Evolutionary conservation across 2,329 filamentous ascomycete species (phyloP).

Genomic region (Fonsecaea nubica): DNA sequence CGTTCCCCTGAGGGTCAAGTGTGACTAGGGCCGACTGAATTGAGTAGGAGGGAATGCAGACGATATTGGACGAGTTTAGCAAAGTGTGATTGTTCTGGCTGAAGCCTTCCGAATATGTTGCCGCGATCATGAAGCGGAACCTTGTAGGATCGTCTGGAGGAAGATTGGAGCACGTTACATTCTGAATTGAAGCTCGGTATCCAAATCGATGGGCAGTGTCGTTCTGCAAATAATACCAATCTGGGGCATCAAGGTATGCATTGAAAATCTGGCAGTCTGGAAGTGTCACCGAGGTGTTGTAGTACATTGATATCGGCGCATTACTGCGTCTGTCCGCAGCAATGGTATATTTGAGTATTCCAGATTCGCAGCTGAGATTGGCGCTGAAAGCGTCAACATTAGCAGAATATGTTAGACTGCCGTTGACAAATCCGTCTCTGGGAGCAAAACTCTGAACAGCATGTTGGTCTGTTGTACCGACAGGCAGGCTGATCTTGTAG

Average conservation of each 20-base stretch:
- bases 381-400: constrained; percentile 34
- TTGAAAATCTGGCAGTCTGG: constrained; percentile 30
- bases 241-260: constrained; percentile 30
- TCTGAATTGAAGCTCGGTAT: constrained; percentile 28
- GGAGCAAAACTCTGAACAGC: constrained; percentile 30
- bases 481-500: constrained; percentile 31
- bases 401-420: constrained; percentile 31
- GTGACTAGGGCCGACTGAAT: constrained; percentile 28
- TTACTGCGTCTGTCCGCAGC: constrained; percentile 4
- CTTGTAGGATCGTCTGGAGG: constrained; percentile 24
- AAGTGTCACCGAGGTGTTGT: constrained; percentile 30
- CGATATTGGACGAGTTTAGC: constrained; percentile 35
- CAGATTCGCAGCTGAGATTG: constrained; percentile 26
- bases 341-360: constrained; percentile 22
- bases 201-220: constrained; percentile 31
- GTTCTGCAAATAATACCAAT: constrained; percentile 31
- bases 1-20: constrained; percentile 24
- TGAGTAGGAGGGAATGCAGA: constrained; percentile 32
- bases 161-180: constrained; percentile 33
- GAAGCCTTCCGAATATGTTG: constrained; percentile 31
- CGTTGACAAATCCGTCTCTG: constrained; percentile 22
- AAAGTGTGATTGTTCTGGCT: constrained; percentile 31
- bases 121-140: constrained; percentile 27
- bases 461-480: constrained; percentile 25
- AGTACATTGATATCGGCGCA: constrained; percentile 22